Evolutionary conservation across 129 eudicot genomes (phyloP), one percentile per base, ranked within the genome.

Genomic region (Flaveria sonorensis): DNA sequence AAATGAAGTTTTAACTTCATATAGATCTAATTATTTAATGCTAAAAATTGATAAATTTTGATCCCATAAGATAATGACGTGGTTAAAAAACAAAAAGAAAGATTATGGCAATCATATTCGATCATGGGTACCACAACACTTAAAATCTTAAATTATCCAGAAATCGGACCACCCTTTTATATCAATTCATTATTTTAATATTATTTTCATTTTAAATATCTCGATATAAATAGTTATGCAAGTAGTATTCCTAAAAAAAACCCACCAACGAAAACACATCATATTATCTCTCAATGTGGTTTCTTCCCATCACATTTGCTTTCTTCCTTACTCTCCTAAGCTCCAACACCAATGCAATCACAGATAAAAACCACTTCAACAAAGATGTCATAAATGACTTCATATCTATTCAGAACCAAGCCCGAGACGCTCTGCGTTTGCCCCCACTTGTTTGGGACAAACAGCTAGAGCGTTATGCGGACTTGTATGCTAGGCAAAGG

Each of bases 61-160:
- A 26, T 7, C 45, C 11, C 40, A 32, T 32, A 32, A 32, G 39
- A 32, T 32, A 5, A 32, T 4, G 7, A 32, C 39, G 39, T 32
- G 39, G 39, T 32, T 32, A 32, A 32, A 32, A 32, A 32, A 32
- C 7, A 32, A 32, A 32, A 4, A 32, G 30, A 74, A 72, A 61
- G 73, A 46, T 74, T 74, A 77, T 84, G 90, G 73, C 77, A 82
- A 83, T 84, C 90, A 90, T 88, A 84, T 87, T 84, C 87, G 90
- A 90, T 87, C 96, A 86, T 90, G 92, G 89, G 86, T 77, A 87
- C 92, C 92, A 90, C 90, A 32, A 0, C 36, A 3, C 36, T 30
- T 30, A 4, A 30, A 30, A 30, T 30, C 36, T 73, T 79, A 42
- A 73, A 73, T 73, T 39, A 74, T 61, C 53, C 70, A 59, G 16